Evolutionary conservation across 2,329 filamentous ascomycete genomes (phyloP).

Genomic region (Phialophora expanda): DNA sequence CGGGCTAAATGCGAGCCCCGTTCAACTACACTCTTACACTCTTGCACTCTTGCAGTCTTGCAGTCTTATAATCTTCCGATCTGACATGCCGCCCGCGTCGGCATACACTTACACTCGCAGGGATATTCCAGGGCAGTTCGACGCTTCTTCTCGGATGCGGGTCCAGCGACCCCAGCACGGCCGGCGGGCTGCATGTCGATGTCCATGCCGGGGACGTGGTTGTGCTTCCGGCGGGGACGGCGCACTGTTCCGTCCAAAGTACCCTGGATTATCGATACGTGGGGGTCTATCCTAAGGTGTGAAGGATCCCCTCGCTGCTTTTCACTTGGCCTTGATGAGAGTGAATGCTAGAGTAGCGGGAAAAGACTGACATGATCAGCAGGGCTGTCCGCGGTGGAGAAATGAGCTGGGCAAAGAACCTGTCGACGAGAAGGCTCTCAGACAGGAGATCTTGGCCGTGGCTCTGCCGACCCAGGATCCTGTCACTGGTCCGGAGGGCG

Average conservation of each 20-base stretch:
- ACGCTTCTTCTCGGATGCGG: conserved; percentile 41
- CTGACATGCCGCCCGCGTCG: conserved; percentile 4
- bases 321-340: not conserved
- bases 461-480: conserved; percentile 36
- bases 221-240: conserved; percentile 45
- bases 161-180: conserved; percentile 30
- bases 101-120: too few species aligned
- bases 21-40: too few species aligned
- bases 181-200: conserved; percentile 32
- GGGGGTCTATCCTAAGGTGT: conserved; percentile 45
- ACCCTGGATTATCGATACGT: conserved; percentile 44
- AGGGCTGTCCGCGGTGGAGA: conserved; percentile 37
- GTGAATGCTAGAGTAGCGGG: not conserved
- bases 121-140: conserved; percentile 22
- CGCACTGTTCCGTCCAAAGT: conserved; percentile 43
- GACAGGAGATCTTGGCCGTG: conserved; percentile 32
- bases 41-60: too few species aligned
- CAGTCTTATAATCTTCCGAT: not conserved
- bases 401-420: conserved; percentile 37
- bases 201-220: conserved; percentile 44
- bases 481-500: conserved; percentile 34
- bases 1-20: too few species aligned
- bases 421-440: conserved; percentile 27
- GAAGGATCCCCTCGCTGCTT: conserved; percentile 39
- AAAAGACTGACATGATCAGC: not conserved